Conservation (phyloP, 164 flowering plant genomes). For the Berberis vulgaris region DNA sequence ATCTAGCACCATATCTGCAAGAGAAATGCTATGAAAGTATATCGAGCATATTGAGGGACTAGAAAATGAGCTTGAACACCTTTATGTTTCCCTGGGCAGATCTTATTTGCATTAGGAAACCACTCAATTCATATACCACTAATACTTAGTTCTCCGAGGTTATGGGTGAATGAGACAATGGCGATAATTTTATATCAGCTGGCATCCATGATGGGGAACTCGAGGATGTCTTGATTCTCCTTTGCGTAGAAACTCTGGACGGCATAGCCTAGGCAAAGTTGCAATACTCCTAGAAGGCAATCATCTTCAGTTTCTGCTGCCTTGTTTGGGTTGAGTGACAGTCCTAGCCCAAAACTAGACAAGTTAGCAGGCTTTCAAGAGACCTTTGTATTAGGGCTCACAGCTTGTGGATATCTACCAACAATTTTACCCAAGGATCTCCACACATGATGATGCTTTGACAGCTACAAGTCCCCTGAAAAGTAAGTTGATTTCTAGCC, state of each 20-base stretch:
- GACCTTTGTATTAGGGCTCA: constrained; percentile 82
- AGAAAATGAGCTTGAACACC: constrained; percentile 51
- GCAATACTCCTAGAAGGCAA: constrained; percentile 39
- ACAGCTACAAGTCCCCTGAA: constrained; percentile 53
- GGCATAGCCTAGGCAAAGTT: constrained; percentile 20
- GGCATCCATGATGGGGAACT: constrained; percentile 35
- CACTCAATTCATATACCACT: constrained; percentile 78
- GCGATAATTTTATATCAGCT: constrained; percentile 29
- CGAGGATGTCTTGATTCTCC: constrained; percentile 37
- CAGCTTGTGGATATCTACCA: constrained; percentile 79
- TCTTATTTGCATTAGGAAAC: constrained; percentile 73
- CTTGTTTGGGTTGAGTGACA: constrained; percentile 60
- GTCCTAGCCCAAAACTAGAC: constrained; percentile 62
- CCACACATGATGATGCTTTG: constrained; percentile 57
- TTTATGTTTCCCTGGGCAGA: constrained; percentile 36
- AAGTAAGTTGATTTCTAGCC: constrained; percentile 38
- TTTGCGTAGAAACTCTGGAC: constrained; percentile 37
- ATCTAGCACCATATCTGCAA: constrained; percentile 72
- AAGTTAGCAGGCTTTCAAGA: constrained; percentile 36
- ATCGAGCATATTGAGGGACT: constrained; percentile 49
- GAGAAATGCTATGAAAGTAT: constrained; percentile 65
- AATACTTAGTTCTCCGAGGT: constrained; percentile 87
- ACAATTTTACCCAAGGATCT: constrained; percentile 49
- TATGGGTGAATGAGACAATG: constrained; percentile 47
- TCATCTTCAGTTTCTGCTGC: constrained; percentile 52